Evolutionary conservation across 2,329 filamentous ascomycete genomes (phyloP).

Genomic region (Daldinia sp.): DNA sequence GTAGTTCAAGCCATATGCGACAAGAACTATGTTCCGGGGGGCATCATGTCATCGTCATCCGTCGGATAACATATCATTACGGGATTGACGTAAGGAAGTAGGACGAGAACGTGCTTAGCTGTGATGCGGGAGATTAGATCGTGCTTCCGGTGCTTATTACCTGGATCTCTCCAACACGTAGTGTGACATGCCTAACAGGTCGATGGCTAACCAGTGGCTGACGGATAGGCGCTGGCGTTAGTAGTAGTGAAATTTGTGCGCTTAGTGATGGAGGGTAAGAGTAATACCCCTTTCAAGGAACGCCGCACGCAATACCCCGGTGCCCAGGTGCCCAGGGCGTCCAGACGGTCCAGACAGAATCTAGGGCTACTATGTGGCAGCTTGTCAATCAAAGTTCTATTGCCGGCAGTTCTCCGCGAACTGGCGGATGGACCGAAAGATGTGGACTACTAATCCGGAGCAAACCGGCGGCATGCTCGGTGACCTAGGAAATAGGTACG

Average conservation of each 20-base stretch:
- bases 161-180: slow-evolving; percentile 33
- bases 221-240: slow-evolving; percentile 19
- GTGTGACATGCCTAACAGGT: slow-evolving; percentile 31
- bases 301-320: not conserved
- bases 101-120: slow-evolving; percentile 26
- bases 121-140: slow-evolving; percentile 33
- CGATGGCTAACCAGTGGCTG: slow-evolving; percentile 19
- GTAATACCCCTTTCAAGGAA: slow-evolving; percentile 1
- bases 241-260: slow-evolving; percentile 20
- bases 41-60: slow-evolving; percentile 25
- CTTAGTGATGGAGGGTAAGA: slow-evolving; percentile 21
- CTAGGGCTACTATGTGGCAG: slow-evolving; percentile 14
- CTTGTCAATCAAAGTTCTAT: slow-evolving; percentile 19
- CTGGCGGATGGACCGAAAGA: slow-evolving; percentile 9
- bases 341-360: not conserved
- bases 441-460: slow-evolving; percentile 28
- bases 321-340: not conserved
- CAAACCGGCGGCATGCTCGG: slow-evolving; percentile 22
- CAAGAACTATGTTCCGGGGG: slow-evolving; percentile 20
- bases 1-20: slow-evolving; percentile 4
- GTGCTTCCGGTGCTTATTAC: slow-evolving; percentile 32
- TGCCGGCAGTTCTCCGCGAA: slow-evolving; percentile 29
- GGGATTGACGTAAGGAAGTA: slow-evolving; percentile 37
- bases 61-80: slow-evolving; percentile 19
- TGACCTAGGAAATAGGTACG: not conserved